Percentiles rank a stretch among this genome's conserved stretches.
phyloP scores from a whole-genome alignment of 352 stramenopile species.

The Thalassiosira livingstoniorum region DNA sequence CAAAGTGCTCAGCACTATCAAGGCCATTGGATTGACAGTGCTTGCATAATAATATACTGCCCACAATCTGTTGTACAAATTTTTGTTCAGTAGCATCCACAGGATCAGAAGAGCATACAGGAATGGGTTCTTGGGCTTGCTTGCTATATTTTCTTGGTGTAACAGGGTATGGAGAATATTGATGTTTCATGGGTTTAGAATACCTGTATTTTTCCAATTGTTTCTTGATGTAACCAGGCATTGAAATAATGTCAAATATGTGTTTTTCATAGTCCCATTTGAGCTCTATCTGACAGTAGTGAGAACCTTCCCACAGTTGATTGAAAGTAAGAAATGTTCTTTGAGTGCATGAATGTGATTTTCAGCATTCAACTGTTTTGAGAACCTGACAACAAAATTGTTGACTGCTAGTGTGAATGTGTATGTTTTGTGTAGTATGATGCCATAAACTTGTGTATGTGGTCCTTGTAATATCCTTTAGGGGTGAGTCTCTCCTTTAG shows the following conservation, averaged over 20 bases:
- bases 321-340: too few relatives aligned
- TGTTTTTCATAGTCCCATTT: constrained; percentile 37
- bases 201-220: constrained; percentile 34
- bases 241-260: constrained; percentile 24
- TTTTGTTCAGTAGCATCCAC: background rate
- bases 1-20: constrained; percentile 3
- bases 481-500: too few relatives aligned
- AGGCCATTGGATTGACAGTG: constrained; percentile 8
- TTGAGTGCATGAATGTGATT: too few relatives aligned
- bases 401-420: too few relatives aligned
- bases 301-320: too few relatives aligned
- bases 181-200: constrained; percentile 2
- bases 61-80: constrained; percentile 21
- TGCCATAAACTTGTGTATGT: too few relatives aligned
- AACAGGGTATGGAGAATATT: constrained; percentile 44
- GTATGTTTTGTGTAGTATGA: too few relatives aligned
- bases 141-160: constrained; percentile 38
- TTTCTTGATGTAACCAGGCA: constrained; percentile 35
- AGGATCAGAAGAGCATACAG: background rate
- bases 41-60: constrained; percentile 14
- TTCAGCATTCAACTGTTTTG: too few relatives aligned
- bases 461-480: too few relatives aligned
- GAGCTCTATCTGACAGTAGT: constrained; percentile 18
- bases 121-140: constrained; percentile 6
- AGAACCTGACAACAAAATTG: too few relatives aligned